Conservation (phyloP, 169 alveolate genomes). For the Plasmodium vivax region DNA sequence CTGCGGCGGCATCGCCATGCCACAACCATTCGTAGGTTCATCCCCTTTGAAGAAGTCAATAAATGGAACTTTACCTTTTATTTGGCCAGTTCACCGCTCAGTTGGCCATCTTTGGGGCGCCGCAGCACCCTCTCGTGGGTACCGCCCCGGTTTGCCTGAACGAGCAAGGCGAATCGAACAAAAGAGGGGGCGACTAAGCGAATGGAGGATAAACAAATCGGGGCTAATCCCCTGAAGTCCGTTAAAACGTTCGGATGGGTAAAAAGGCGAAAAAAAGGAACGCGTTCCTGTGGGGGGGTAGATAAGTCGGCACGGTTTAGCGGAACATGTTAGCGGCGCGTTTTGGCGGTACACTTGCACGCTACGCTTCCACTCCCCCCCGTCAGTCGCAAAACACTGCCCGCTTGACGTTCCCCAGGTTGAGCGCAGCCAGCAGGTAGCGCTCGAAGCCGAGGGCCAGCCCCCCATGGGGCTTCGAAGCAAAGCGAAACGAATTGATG, state of each 20-base stretch:
- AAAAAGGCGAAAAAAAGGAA: background rate
- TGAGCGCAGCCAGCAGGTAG: conserved; percentile 8
- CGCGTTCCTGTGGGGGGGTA: background rate
- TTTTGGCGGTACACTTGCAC: background rate
- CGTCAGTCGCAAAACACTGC: background rate
- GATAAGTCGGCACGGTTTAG: background rate
- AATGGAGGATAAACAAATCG: background rate
- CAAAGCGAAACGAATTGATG: conserved; percentile 31
- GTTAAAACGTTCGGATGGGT: background rate
- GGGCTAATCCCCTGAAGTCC: too few species aligned
- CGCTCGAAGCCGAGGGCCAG: conserved; percentile 59
- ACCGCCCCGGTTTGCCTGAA: background rate
- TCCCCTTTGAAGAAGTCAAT: background rate
- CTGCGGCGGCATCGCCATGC: background rate
- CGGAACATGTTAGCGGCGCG: too few species aligned
- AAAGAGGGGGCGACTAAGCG: background rate
- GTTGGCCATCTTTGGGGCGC: background rate
- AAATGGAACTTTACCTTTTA: background rate
- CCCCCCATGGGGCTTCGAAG: conserved; percentile 64
- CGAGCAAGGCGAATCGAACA: background rate
- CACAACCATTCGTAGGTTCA: background rate
- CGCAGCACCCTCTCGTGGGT: background rate
- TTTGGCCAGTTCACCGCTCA: background rate
- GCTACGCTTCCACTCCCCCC: background rate
- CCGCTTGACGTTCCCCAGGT: conserved; percentile 13